These are phyloP conservation scores for Spathaspora passalidarum DNA, from an alignment of 805 yeast species.

Conservation along the genomic window DNA sequence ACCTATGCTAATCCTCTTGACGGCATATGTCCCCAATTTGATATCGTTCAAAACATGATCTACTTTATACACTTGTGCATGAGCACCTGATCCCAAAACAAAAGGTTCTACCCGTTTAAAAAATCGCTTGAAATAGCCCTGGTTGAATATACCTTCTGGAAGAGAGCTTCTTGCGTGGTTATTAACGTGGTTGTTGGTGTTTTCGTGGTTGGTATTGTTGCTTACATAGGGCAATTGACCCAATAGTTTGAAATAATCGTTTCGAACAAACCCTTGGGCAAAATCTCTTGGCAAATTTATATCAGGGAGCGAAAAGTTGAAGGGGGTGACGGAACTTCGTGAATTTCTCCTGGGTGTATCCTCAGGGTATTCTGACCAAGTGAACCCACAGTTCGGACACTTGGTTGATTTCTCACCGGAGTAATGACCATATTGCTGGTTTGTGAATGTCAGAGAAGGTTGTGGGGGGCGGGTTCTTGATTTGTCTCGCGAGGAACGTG, in stretches of 20 bases:
- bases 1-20: constrained; percentile 83
- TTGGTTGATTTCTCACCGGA: constrained; percentile 4
- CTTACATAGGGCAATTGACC: constrained; percentile 20
- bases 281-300: constrained; percentile 3
- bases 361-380: constrained; percentile 17
- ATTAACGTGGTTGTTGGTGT: neutral
- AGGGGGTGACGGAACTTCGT: neutral
- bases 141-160: constrained; percentile 64
- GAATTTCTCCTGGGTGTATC: constrained; percentile 1
- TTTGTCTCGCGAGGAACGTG: constrained; percentile 1
- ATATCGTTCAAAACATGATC: constrained; percentile 74
- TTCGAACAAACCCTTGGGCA: constrained; percentile 26
- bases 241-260: constrained; percentile 35
- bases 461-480: neutral
- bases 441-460: neutral
- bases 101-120: constrained; percentile 54
- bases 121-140: constrained; percentile 76
- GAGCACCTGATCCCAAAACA: constrained; percentile 75
- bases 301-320: neutral
- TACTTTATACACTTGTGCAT: constrained; percentile 82
- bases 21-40: constrained; percentile 75
- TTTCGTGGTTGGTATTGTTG: neutral
- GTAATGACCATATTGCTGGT: neutral
- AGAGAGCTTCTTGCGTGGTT: constrained; percentile 19
- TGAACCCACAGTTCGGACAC: constrained; percentile 33